A percentile compares a stretch with the other conserved stretches of the same genome.
phyloP scores from a whole-genome alignment of 2,329 filamentous ascomycete genomes.

The Colletotrichum sp. region DNA sequence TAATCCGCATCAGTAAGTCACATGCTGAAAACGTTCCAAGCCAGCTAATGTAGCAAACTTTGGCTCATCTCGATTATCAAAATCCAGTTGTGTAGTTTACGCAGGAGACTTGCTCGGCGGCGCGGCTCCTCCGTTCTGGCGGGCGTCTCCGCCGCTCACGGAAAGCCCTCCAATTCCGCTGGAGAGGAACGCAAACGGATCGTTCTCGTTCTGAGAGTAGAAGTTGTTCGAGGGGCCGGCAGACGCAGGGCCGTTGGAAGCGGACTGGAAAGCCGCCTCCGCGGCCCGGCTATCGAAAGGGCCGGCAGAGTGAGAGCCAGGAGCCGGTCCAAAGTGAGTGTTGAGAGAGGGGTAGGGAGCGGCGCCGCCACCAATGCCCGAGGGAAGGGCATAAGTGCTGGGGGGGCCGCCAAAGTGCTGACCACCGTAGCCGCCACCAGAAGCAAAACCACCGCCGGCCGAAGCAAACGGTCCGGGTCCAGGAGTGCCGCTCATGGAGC shows the following conservation, averaged over 20 bases:
- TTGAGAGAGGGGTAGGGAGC: slow-evolving; percentile 84
- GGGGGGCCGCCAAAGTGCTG: slow-evolving; percentile 89
- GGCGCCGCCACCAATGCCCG: slow-evolving; percentile 79
- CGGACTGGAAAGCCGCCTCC: slow-evolving; percentile 92
- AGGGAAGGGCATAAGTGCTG: slow-evolving; percentile 88
- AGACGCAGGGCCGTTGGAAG: slow-evolving; percentile 80
- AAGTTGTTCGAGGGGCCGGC: slow-evolving; percentile 77
- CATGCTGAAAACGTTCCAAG: slow-evolving; percentile 28
- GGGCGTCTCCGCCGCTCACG: slow-evolving; percentile 69
- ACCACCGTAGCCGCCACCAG: slow-evolving; percentile 56
- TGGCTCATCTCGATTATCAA: slow-evolving; percentile 16
- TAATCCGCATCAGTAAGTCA: slow-evolving; percentile 30
- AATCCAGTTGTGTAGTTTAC: slow-evolving; percentile 37
- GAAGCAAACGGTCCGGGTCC: slow-evolving; percentile 80
- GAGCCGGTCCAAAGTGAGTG: slow-evolving; percentile 79
- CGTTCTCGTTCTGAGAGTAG: slow-evolving; percentile 69
- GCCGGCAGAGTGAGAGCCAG: slow-evolving; percentile 80
- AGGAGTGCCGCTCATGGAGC: slow-evolving; percentile 84
- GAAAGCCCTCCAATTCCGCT: slow-evolving; percentile 75
- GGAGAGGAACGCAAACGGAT: slow-evolving; percentile 82
- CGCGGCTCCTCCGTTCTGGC: slow-evolving; percentile 65
- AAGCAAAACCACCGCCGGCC: slow-evolving; percentile 65
- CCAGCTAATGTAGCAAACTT: slow-evolving; percentile 30
- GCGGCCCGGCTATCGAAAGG: slow-evolving; percentile 93
- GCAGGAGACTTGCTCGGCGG: slow-evolving; percentile 66